Base-by-base conservation (phyloP, 495 filamentous ascomycete genomes). In the Aspergillus heteromorphus region DNA sequence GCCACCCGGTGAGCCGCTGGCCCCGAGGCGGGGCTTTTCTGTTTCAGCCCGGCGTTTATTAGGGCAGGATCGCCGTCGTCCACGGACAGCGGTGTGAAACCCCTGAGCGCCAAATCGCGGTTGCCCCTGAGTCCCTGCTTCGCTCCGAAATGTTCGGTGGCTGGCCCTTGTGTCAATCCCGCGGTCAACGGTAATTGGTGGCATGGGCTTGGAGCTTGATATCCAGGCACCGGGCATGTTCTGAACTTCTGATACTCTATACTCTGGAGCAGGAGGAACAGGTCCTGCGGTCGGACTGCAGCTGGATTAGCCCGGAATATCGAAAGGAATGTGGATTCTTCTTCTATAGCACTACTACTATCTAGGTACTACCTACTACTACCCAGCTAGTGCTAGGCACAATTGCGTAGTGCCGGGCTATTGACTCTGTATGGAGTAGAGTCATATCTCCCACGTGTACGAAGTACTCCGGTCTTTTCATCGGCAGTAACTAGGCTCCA, bases 31-130 rank as follows among this genome's bases (percentile, higher is more conserved):
- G 54, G 50, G 40, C 45, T 40, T n/a, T n/a, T 41, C 6, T 56
- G 58, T 61, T 61, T 61, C 58, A 60, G 49, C 29, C 50, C 23
- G 49, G 45, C 29, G 23, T 49, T 54, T 49, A 53, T 54, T 49
- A 53, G 31, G 51, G 53, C 45, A 38, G 53, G 53, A 55, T 55
- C 53, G 45, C 45, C 53, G 48, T 36, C 21, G 40, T 16, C 43
- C 43, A 27, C 41, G 40, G 52, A 30, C 45, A 23, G 54, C 54
- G 54, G 54, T 56, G 54, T 56, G 48, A 51, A 56, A 56, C 54
- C 54, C 54, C 54, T 56, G 54, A 51, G 31, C 20, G 23, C 25
- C 31, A 47, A 19, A 45, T 25, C 18, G 18, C n/a, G 16, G 38
- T 53, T 56, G 48, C 54, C 54, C 48, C 54, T 56, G 54, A 45